A percentile compares a stretch with the other conserved stretches of the same genome.
These are phyloP conservation scores for Protoeuglena noctilucae DNA, from an alignment of 139 green algal species.

Conservation along the genomic window DNA sequence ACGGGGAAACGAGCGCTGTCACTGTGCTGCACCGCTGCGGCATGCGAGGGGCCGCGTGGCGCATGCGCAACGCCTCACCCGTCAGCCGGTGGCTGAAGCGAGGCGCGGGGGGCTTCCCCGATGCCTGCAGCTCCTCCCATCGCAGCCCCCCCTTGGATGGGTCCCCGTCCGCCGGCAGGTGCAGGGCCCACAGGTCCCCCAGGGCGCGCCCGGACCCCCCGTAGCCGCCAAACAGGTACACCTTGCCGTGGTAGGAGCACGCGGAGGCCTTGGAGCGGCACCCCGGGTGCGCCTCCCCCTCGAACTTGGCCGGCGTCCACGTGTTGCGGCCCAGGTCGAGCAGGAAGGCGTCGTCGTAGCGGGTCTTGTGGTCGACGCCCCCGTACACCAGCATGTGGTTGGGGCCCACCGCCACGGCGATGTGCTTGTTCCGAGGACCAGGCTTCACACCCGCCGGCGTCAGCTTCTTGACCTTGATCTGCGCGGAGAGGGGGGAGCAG, in stretches of 20 bases:
- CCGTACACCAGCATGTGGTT: slow-evolving; percentile 55
- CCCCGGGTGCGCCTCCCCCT: too few relatives aligned
- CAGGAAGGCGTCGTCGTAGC: slow-evolving; percentile 66
- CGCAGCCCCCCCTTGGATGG: slow-evolving; percentile 8
- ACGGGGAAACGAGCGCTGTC: too few relatives aligned
- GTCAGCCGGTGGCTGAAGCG: slow-evolving; percentile 55
- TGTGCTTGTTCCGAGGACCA: neutral
- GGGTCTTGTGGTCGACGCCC: slow-evolving; percentile 46
- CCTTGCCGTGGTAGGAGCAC: slow-evolving; percentile 34
- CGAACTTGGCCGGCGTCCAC: slow-evolving; percentile 31
- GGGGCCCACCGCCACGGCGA: slow-evolving; percentile 32
- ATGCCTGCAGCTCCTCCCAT: slow-evolving; percentile 9
- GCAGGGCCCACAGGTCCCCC: slow-evolving; percentile 57
- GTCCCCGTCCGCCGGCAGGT: slow-evolving; percentile 18
- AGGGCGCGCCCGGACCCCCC: slow-evolving; percentile 48
- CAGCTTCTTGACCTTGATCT: neutral
- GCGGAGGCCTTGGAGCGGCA: slow-evolving; percentile 56
- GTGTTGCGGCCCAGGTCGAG: slow-evolving; percentile 32
- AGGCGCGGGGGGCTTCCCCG: slow-evolving; percentile 22
- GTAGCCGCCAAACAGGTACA: slow-evolving; percentile 69
- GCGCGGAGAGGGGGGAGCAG: neutral
- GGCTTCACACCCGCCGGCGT: neutral
- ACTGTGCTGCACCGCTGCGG: too few relatives aligned
- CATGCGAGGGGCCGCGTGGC: neutral
- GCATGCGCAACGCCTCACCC: slow-evolving; percentile 1